phyloP scores from a whole-genome alignment of 2,329 filamentous ascomycete genomes.

The Fusarium sp. region DNA sequence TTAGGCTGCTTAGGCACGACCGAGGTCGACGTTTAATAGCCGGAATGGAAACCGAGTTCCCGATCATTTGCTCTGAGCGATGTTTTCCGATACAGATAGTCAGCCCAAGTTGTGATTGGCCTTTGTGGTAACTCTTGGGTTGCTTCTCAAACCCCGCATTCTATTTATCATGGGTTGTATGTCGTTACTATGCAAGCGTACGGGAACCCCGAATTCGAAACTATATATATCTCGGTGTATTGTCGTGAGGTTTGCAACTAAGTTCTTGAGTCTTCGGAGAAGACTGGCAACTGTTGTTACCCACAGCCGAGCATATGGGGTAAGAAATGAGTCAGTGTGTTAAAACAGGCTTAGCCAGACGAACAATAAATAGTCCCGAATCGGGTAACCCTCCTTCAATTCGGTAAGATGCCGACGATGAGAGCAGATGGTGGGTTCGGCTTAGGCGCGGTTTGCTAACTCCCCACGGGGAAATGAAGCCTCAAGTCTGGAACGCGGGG shows the following conservation, averaged over 20 bases:
- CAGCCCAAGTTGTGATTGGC: constrained; percentile 5
- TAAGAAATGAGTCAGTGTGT: constrained; percentile 17
- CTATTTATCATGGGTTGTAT: constrained; percentile 37
- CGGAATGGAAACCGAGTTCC: constrained; percentile 28
- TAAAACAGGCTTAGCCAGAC: constrained; percentile 4
- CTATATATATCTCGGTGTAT: constrained; percentile 4
- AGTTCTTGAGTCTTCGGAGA: background rate
- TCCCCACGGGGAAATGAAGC: constrained; percentile 39
- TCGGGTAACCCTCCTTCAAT: constrained; percentile 10
- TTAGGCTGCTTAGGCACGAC: constrained; percentile 1
- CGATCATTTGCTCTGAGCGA: constrained; percentile 10
- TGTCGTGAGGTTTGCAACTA: background rate
- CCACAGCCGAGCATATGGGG: background rate
- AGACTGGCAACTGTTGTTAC: background rate
- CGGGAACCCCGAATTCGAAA: constrained; percentile 7
- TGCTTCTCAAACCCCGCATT: constrained; percentile 37
- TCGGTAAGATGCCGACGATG: constrained; percentile 26
- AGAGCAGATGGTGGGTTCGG: constrained; percentile 33
- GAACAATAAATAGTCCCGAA: constrained; percentile 10
- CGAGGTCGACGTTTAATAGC: constrained; percentile 24
- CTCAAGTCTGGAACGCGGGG: constrained; percentile 29
- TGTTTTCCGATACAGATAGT: constrained; percentile 6
- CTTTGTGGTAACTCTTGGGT: background rate
- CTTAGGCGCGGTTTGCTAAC: constrained; percentile 24
- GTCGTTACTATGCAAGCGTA: constrained; percentile 22